These are phyloP conservation scores for Pseudonitzschia delicatissima DNA, from an alignment of 108 stramenopile genomes.

Conservation along the genomic window DNA sequence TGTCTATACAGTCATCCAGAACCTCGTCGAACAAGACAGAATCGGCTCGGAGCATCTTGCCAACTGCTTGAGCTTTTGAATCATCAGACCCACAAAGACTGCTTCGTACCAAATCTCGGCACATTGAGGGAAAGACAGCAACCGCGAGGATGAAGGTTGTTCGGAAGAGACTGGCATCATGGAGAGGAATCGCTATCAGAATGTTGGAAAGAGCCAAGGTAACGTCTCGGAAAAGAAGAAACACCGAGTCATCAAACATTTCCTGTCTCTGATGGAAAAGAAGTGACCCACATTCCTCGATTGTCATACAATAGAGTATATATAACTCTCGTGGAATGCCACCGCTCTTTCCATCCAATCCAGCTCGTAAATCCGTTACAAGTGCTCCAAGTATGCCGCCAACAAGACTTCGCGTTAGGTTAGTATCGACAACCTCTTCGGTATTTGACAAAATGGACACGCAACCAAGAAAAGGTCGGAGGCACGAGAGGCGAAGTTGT, in stretches of 20 bases:
- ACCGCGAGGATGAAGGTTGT: conserved; percentile 20
- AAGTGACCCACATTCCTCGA: conserved; percentile 19
- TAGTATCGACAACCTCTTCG: background rate
- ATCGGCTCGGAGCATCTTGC: background rate
- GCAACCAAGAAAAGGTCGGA: conserved; percentile 14
- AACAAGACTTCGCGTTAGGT: conserved; percentile 3
- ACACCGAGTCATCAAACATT: background rate
- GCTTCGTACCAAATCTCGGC: conserved; percentile 11
- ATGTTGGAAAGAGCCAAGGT: background rate
- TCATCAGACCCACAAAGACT: background rate
- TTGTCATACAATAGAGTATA: conserved; percentile 9
- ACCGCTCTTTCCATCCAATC: conserved; percentile 31
- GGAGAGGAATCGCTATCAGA: conserved; percentile 15
- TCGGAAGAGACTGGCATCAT: conserved; percentile 24
- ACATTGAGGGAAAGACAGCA: conserved; percentile 20
- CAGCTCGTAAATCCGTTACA: conserved; percentile 20
- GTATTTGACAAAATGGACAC: conserved; percentile 5
- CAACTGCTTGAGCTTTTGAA: background rate
- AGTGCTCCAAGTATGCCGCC: conserved; percentile 15
- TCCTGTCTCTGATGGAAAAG: background rate
- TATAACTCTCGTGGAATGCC: conserved; percentile 26
- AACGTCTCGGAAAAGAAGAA: conserved; percentile 8
- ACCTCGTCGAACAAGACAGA: background rate
- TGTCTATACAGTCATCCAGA: conserved; percentile 17
- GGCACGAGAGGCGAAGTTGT: conserved; percentile 13